Base-by-base conservation (phyloP, 768 basidiomycete genomes). In the Lentinula aciculospora region DNA sequence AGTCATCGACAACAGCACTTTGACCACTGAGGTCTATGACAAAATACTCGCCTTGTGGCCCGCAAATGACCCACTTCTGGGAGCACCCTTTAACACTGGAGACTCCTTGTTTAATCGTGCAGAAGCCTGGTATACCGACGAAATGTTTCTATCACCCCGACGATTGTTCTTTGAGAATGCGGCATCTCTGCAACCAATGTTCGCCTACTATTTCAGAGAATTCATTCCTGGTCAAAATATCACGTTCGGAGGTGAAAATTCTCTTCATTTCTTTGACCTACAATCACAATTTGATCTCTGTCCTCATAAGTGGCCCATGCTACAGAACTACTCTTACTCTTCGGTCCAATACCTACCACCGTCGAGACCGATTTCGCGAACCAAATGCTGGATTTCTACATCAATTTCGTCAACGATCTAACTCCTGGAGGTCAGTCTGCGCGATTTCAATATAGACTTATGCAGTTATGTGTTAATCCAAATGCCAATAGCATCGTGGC, bases 81-180 rank as follows among this genome's bases (percentile, higher is more conserved):
- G 82, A 3, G 77, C 76, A 0, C 74, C 77, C 0, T 84, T 82
- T 70, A 77, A 80, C 57, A 85, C 81, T 0, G 83, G 84, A 0
- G 81, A 85, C 64, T 78, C 77, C 8, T 69, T 85, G 6, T 85
- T 81, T 56, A 83, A 85, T 62, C 67, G 83, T 45, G 78, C 74
- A 0, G 78, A 68, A 45, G 72, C 82, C 0, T 86, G 80, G 79
- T 86, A 85, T 61, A 80, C 80, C 1, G 81, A 81, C 59, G 69
- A 74, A 53, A 84, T 83, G 80, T 86, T 74, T 65, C 68, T 84
- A 31, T 72, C 77, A 0, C 74, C 81, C 0, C 64, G 82, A 29
- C 69, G 83, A 37, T 68, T 78, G 44, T 80, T 84, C 54, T 79
- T 82, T 58, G 69, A 77, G 23, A 71, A 77, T 42, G 82, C 76